These are phyloP conservation scores for Aspergillus chevalieri DNA, from an alignment of 2,329 filamentous ascomycete species.

Conservation along the genomic window DNA sequence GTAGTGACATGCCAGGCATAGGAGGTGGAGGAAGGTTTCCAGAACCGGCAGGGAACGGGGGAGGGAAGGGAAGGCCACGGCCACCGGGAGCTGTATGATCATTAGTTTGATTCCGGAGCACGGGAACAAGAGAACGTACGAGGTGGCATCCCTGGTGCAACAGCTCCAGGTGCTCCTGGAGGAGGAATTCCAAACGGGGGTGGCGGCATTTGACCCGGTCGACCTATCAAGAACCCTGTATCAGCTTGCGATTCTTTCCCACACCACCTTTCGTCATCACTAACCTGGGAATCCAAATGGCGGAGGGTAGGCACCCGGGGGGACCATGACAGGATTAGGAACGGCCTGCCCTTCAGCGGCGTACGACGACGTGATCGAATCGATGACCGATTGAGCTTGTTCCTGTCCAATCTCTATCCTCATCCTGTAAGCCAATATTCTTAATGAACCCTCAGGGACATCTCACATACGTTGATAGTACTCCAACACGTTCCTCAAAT, in stretches of 20 bases:
- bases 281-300: conserved; percentile 61
- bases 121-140: conserved; percentile 43
- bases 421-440: conserved; percentile 1
- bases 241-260: background rate
- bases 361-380: conserved; percentile 94
- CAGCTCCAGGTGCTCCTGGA: conserved; percentile 27
- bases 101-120: conserved; percentile 6
- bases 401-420: conserved; percentile 86
- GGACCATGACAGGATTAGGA: conserved; percentile 77
- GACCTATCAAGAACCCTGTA: conserved; percentile 15
- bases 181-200: conserved; percentile 54
- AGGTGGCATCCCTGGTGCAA: conserved; percentile 41
- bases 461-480: conserved; percentile 78
- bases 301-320: conserved; percentile 43
- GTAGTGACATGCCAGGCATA: conserved; percentile 37
- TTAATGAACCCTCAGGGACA: background rate
- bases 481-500: conserved; percentile 93
- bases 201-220: conserved; percentile 43
- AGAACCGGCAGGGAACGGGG: conserved; percentile 35
- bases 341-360: conserved; percentile 84
- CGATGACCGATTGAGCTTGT: conserved; percentile 96
- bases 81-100: conserved; percentile 46
- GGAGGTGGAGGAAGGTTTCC: conserved; percentile 28
- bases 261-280: conserved; percentile 7
- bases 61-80: conserved; percentile 50